A percentile compares a stretch with the other conserved stretches of the same genome.
Evolutionary conservation across 2,329 filamentous ascomycete species (phyloP).

Genomic region (Apiospora kogelbergensis): DNA sequence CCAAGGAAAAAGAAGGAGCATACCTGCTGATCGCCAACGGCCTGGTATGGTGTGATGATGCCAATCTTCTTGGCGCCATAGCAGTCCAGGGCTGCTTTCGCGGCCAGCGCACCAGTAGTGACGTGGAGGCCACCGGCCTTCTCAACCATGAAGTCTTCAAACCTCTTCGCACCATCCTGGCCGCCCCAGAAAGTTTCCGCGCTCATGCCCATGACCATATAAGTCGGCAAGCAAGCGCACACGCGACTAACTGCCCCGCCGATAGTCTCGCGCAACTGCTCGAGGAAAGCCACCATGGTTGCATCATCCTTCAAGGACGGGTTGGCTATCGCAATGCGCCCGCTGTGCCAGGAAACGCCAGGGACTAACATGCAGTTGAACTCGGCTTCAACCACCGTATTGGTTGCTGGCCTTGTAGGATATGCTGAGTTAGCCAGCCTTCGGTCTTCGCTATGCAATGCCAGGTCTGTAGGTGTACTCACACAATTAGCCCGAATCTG

Average conservation of each 20-base stretch:
- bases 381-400: conserved; percentile 34
- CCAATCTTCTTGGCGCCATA: conserved; percentile 29
- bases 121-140: conserved; percentile 28
- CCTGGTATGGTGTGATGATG: conserved; percentile 32
- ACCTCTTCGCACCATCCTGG: conserved; percentile 28
- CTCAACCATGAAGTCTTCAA: conserved; percentile 30
- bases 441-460: neutral
- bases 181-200: conserved; percentile 35
- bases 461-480: neutral
- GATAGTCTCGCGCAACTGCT: conserved; percentile 28
- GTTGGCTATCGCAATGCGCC: conserved; percentile 30
- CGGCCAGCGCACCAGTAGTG: conserved; percentile 32
- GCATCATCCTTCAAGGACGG: conserved; percentile 28
- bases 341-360: conserved; percentile 31
- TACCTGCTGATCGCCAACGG: conserved; percentile 30
- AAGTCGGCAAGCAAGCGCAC: conserved; percentile 28
- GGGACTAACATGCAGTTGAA: conserved; percentile 32
- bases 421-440: neutral
- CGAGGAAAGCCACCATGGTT: conserved; percentile 30
- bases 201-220: conserved; percentile 34
- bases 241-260: conserved; percentile 27
- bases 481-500: conserved; percentile 31
- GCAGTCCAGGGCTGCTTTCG: conserved; percentile 27
- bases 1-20: neutral
- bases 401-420: conserved; percentile 26